Conservation (phyloP, 202 grass and related monocot genomes). For the Eragrostis tef region DNA sequence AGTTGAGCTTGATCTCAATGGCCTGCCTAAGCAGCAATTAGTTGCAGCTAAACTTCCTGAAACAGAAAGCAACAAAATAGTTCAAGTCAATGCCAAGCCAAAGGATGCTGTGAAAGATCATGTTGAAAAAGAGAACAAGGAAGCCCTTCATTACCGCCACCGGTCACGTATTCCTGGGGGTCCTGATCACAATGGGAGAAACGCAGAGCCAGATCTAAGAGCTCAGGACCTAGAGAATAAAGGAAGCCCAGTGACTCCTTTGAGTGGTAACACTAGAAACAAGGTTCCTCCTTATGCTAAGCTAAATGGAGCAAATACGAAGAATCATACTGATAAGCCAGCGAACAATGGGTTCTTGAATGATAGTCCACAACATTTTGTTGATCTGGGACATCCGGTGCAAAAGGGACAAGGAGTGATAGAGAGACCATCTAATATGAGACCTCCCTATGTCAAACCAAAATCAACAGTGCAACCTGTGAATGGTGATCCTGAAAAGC, state of each 20-base stretch:
- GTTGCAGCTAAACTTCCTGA: slow-evolving; percentile 50
- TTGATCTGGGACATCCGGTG: slow-evolving; percentile 6
- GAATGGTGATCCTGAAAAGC: slow-evolving; percentile 49
- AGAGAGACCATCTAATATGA: slow-evolving; percentile 37
- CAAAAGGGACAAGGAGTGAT: slow-evolving; percentile 43
- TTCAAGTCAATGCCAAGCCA: slow-evolving; percentile 30
- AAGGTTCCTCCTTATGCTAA: slow-evolving; percentile 62
- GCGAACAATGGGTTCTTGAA: slow-evolving; percentile 30
- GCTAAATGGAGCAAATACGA: slow-evolving; percentile 42
- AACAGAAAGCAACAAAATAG: slow-evolving; percentile 38
- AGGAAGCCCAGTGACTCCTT: slow-evolving; percentile 52
- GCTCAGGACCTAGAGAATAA: slow-evolving; percentile 52
- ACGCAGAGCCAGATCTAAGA: slow-evolving; percentile 41
- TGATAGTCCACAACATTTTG: slow-evolving; percentile 32
- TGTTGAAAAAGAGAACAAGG: slow-evolving; percentile 51
- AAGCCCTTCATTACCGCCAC: not conserved
- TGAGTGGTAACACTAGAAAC: slow-evolving; percentile 54
- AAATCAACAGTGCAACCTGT: slow-evolving; percentile 21
- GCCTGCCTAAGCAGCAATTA: slow-evolving; percentile 55
- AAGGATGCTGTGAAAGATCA: slow-evolving; percentile 45
- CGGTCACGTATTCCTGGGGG: slow-evolving; percentile 11
- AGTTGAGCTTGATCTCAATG: slow-evolving; percentile 62
- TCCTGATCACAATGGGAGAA: slow-evolving; percentile 36
- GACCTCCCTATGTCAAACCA: slow-evolving; percentile 65
- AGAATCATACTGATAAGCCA: slow-evolving; percentile 49